Base-by-base conservation (phyloP, 2,329 filamentous ascomycete genomes). In the Sporothrix dimorphospora region DNA sequence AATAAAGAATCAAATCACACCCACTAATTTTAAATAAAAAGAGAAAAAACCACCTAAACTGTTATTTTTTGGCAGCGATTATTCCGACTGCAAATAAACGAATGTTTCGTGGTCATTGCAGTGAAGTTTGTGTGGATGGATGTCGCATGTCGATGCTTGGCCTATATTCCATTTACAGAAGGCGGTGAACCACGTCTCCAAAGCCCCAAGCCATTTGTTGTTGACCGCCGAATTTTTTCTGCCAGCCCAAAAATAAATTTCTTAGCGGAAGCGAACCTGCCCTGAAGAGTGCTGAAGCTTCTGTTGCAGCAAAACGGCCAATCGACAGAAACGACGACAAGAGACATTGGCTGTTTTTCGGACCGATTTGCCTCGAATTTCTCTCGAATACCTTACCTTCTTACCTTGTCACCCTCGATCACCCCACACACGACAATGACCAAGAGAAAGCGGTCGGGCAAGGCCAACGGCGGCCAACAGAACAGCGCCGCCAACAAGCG, bases 371-470 rank as follows among this genome's bases (percentile, higher is more conserved):
- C 24, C n/a, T 40, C n/a, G 5, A 5, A 19, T 38, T 16, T 21
- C 16, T 12, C 1, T 34, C 19, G 30, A 40, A 12, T 19, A 61
- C 34, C 4, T 16, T 6, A 1, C 2, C 27, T 19, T 30, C 19
- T 34, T 24, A 14, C 38, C 6, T 27, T 21, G 24, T 16, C 4
- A n/a, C 24, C 7, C 38, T 2, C 1, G 30, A 34, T 6, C 30
- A 34, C 30, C 30, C 4, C 2, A 21, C n/a, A 38, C 24, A 61
- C 12, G 8, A 70, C 9, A 40, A 75, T 75, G 74, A 72, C 14
- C 45, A 75, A 75, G 49, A 69, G 74, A 42, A 75, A 75, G 73
- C 71, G 74, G 14, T 73, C 72, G 1, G 69, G 69, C 38, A 72
- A 72, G 65, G 3, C 61, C 24, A 65, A 69, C 3, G 69, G 49